These are phyloP conservation scores for Austroboletus novae-zelandiae DNA, from an alignment of 1,284 basidiomycete species.

Conservation along the genomic window DNA sequence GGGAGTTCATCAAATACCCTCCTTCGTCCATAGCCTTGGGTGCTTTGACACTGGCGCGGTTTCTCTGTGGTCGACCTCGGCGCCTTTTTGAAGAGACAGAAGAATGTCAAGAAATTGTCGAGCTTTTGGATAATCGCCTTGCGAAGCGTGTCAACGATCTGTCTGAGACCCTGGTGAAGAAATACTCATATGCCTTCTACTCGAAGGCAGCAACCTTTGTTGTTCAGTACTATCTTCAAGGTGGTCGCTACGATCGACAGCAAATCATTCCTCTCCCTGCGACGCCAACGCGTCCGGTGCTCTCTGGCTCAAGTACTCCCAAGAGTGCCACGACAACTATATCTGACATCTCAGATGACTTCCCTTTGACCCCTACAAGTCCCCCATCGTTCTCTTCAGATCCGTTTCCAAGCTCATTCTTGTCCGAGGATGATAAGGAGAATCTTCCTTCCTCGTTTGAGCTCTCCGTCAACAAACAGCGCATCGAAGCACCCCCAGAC, in stretches of 20 bases:
- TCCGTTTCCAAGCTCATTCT: slow-evolving; percentile 49
- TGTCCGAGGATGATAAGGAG: slow-evolving; percentile 74
- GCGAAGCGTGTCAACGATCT: slow-evolving; percentile 84
- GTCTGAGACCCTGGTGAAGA: slow-evolving; percentile 93
- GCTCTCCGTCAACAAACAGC: slow-evolving; percentile 67
- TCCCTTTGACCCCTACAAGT: slow-evolving; percentile 76
- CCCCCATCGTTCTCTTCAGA: slow-evolving; percentile 55
- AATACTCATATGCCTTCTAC: slow-evolving; percentile 95
- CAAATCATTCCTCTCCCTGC: slow-evolving; percentile 56
- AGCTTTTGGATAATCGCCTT: slow-evolving; percentile 83
- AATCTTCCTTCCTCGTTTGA: slow-evolving; percentile 69
- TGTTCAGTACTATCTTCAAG: slow-evolving; percentile 87
- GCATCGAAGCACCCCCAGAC: slow-evolving; percentile 62
- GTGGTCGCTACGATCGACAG: slow-evolving; percentile 62
- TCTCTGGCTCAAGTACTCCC: slow-evolving; percentile 63
- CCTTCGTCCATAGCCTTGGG: slow-evolving; percentile 88
- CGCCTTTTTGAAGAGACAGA: slow-evolving; percentile 79
- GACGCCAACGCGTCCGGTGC: slow-evolving; percentile 59
- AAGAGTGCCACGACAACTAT: slow-evolving; percentile 68
- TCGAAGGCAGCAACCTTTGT: slow-evolving; percentile 91
- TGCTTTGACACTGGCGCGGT: slow-evolving; percentile 85
- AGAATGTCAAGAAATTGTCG: slow-evolving; percentile 75
- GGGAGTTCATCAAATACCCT: slow-evolving; percentile 86
- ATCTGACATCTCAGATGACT: slow-evolving; percentile 76
- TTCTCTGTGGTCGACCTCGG: slow-evolving; percentile 77